A percentile compares a stretch with the other conserved stretches of the same genome.
Evolutionary conservation across 2,329 filamentous ascomycete species (phyloP).

Genomic region (Penicillium sp.): DNA sequence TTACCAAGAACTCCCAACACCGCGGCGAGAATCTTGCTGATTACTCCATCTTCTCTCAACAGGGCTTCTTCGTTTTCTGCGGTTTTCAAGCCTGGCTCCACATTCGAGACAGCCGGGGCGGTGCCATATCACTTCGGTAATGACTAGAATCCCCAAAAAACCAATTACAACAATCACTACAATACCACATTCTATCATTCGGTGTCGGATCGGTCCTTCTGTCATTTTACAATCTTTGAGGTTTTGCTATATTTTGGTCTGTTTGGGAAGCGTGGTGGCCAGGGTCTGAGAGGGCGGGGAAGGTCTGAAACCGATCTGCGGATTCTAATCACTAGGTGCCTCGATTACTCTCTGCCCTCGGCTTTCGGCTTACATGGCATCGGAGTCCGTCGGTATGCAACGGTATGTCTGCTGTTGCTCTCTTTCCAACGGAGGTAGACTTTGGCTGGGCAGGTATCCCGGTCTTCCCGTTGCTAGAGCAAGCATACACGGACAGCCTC

Average conservation of each 20-base stretch:
- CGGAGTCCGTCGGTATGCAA: conserved; percentile 8
- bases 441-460: conserved; percentile 23
- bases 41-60: neutral
- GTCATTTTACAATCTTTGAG: conserved; percentile 18
- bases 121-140: conserved; percentile 74
- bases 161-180: conserved; percentile 9
- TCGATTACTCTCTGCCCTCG: neutral
- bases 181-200: conserved; percentile 14
- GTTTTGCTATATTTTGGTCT: conserved; percentile 21
- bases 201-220: conserved; percentile 19
- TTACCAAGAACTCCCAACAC: neutral
- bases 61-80: conserved; percentile 92
- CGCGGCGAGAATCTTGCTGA: conserved; percentile 16
- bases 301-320: conserved; percentile 15
- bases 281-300: conserved; percentile 11
- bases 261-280: conserved; percentile 12
- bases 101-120: conserved; percentile 76
- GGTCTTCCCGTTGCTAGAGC: conserved; percentile 14
- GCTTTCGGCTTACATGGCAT: neutral
- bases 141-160: neutral
- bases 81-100: conserved; percentile 86
- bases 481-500: conserved; percentile 7
- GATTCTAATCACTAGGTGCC: neutral
- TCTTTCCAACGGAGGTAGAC: conserved; percentile 10
- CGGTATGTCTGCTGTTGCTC: neutral